Conservation (phyloP, 2,329 filamentous ascomycete genomes). For the Parascedosporium putredinis region DNA sequence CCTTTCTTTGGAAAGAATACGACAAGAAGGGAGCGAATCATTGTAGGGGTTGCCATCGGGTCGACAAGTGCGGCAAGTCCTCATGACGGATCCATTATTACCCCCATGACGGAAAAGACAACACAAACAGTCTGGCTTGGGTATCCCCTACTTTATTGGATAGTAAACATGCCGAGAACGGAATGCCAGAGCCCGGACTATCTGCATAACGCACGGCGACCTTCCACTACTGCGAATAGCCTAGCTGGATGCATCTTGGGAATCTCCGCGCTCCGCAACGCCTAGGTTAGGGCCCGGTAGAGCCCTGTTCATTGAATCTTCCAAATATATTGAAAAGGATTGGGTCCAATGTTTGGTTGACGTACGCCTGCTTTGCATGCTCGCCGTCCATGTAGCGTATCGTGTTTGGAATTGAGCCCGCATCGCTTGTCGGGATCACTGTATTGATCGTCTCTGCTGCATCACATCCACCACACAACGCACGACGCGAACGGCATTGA, state of each 20-base stretch:
- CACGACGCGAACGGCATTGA: too few relatives aligned
- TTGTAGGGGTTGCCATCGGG: too few relatives aligned
- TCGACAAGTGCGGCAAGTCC: too few relatives aligned
- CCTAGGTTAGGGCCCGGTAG: not conserved
- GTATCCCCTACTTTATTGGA: not conserved
- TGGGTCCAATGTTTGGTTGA: not conserved
- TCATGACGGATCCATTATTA: too few relatives aligned
- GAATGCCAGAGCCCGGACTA: too few relatives aligned
- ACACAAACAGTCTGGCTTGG: too few relatives aligned
- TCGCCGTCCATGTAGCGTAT: not conserved
- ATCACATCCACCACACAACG: not conserved
- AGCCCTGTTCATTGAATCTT: not conserved
- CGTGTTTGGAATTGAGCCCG: not conserved
- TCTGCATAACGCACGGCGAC: not conserved
- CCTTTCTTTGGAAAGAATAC: too few relatives aligned
- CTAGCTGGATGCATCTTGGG: not conserved
- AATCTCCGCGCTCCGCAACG: not conserved
- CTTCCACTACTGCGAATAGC: not conserved
- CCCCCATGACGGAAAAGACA: too few relatives aligned
- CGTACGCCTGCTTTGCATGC: not conserved
- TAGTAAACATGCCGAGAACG: not conserved
- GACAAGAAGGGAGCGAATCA: too few relatives aligned
- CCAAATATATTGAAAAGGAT: not conserved
- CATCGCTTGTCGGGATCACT: not conserved
- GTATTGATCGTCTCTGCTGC: not conserved